Conservation (phyloP, 2,329 filamentous ascomycete species). For the Monilinia vaccinii-corymbosi region DNA sequence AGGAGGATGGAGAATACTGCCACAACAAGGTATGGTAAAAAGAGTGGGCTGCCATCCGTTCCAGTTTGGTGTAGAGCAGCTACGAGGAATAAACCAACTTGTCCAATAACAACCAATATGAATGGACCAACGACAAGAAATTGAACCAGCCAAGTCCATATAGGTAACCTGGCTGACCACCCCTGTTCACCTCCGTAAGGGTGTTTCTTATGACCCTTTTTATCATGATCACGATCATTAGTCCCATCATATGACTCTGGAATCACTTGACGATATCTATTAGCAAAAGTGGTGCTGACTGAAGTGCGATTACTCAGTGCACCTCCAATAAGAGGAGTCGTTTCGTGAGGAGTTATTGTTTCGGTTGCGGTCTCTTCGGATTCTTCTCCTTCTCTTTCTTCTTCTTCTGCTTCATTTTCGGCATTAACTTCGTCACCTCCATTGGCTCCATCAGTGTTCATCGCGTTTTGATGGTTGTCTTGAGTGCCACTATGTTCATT, state of each 20-base stretch:
- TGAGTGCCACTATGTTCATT: constrained; percentile 35
- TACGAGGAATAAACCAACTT: constrained; percentile 64
- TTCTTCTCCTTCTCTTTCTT: constrained; percentile 31
- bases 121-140: constrained; percentile 74
- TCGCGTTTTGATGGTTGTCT: constrained; percentile 26
- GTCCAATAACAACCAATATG: constrained; percentile 65
- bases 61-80: constrained; percentile 71
- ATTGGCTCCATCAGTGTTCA: constrained; percentile 32
- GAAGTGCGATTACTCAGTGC: constrained; percentile 37
- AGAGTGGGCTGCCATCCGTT: constrained; percentile 66
- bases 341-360: constrained; percentile 33
- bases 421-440: constrained; percentile 25
- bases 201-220: constrained; percentile 29
- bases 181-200: constrained; percentile 66
- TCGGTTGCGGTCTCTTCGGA: neutral
- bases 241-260: constrained; percentile 20
- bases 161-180: constrained; percentile 73
- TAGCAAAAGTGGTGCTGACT: constrained; percentile 47
- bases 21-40: constrained; percentile 64
- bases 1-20: constrained; percentile 61
- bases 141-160: constrained; percentile 83
- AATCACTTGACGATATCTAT: constrained; percentile 36
- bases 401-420: constrained; percentile 23
- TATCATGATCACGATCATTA: constrained; percentile 14
- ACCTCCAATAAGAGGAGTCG: constrained; percentile 43